Base-by-base conservation (phyloP, 2,329 filamentous ascomycete genomes). In the Phialocephala sp. region DNA sequence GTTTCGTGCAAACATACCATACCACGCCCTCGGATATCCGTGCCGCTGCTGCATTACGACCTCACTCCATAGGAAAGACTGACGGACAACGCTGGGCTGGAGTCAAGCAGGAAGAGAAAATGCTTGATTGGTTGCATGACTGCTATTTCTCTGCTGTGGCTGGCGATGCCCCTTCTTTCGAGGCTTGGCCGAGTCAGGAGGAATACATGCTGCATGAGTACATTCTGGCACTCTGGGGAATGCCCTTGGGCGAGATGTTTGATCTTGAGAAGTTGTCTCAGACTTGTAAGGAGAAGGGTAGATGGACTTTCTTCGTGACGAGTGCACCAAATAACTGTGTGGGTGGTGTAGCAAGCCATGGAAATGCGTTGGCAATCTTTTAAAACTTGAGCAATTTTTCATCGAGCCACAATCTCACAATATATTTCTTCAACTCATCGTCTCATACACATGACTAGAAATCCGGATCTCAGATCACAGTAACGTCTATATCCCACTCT, bases 271-370 rank as follows among this genome's bases (percentile, higher is more conserved):
- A 74, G 32, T 58, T 77, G 64, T 68, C 74, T 2, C 65, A 68
- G 56, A 71, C 65, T 3, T 77, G 75, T 62, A 71, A 58, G 43
- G 70, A 72, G 55, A 75, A 74, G 41, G 67, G 67, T 5, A 70
- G 75, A 24, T 77, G 75, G 74, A 72, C 66, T 0, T 77, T 77
- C 64, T 77, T 77, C 54, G 68, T 77, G 20, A 74, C 72, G 1
- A 75, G 72, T 66, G 65, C 72, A 12, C 74, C 74, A 2, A 69
- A 63, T 43, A 67, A 76, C 57, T 83, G 86, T 54, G 82, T 83
- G 6, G 84, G 86, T 2, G 73, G 83, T 1, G 76, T 85, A 1
- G 80, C 78, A 1, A 83, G 80, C 35, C 83, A 82, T 27, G 80
- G 82, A 39, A 84, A 83, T 67, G 81, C 82, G 1, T 52, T 84